Base-by-base conservation (phyloP, 2,329 filamentous ascomycete species). In the Pezizomycotina sp. region DNA sequence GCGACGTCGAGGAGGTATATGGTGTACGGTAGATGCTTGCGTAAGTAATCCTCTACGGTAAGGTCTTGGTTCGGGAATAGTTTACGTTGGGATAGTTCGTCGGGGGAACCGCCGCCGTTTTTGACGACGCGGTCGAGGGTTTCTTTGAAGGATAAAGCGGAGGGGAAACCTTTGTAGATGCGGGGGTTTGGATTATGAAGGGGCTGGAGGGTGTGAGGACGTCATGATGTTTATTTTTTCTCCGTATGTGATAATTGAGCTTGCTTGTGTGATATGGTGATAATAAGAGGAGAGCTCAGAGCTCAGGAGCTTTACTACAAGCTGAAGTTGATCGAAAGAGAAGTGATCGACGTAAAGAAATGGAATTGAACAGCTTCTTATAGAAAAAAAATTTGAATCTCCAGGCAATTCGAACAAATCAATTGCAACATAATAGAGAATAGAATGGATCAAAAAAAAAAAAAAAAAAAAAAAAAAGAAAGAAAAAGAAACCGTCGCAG, bases 31-130 rank as follows among this genome's bases (percentile, higher is more conserved):
- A 43, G 10, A 23, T 43, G 35, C 25, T 43, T 34, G 8, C 40
- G 27, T 16, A 43, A 34, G 38, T 43, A 43, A 27, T 43, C 34
- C n/a, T 34, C 40, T 21, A 43, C 35, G 12, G 40, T 43, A 16
- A 43, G 28, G 13, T 43, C 40, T 27, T 43, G 40, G 31, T 43
- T 36, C 2, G 40, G 40, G 5, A 43, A 32, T 6, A 43, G 20
- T n/a, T n/a, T n/a, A n/a, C n/a, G n/a, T n/a, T n/a, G n/a, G n/a
- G n/a, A 12, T 34, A 36, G 14, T 43, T 36, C 12, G 40, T 36
- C 5, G 38, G 27, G 13, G 34, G 40, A 12, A 34, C 40, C 3
- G 35, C 40, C 16, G 38, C 40, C 29, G 35, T 43, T 13, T 8
- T 27, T 35, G 10, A 31, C 31, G 35, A 43, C 38, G 7, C 38